A percentile compares a stretch with the other conserved stretches of the same genome.
Evolutionary conservation across 345 rosid species (phyloP).

Genomic region (Atalantia buxifolia): DNA sequence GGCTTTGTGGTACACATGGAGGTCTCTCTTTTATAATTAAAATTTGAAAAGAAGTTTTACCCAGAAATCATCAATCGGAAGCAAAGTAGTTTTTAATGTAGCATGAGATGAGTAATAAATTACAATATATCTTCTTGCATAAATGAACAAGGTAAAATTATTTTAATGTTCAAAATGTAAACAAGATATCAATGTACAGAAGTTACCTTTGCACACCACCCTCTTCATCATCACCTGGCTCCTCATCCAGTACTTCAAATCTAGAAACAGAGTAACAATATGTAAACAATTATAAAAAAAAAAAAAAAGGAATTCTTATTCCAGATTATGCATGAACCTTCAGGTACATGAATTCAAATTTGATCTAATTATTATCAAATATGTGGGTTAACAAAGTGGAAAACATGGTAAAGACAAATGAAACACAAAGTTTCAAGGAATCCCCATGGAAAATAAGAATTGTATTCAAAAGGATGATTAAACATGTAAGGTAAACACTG

Average conservation of each 20-base stretch:
- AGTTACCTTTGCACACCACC: constrained; percentile 70
- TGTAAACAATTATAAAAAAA: background rate
- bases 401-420: no score
- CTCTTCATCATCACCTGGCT: constrained; percentile 96
- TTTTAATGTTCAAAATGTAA: background rate
- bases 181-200: background rate
- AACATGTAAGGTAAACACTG: no score
- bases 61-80: background rate
- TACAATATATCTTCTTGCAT: background rate
- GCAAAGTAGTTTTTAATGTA: background rate
- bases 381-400: background rate
- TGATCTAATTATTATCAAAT: background rate
- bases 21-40: background rate
- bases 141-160: background rate
- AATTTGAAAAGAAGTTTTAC: background rate
- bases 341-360: background rate
- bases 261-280: constrained; percentile 33
- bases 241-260: constrained; percentile 93
- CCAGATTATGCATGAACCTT: background rate
- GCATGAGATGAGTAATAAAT: background rate
- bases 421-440: no score
- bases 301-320: background rate
- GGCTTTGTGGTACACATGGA: background rate
- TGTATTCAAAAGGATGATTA: no score
- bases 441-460: no score